phyloP scores from a whole-genome alignment of 176 grass and related monocot species.

The Lolium perenne region DNA sequence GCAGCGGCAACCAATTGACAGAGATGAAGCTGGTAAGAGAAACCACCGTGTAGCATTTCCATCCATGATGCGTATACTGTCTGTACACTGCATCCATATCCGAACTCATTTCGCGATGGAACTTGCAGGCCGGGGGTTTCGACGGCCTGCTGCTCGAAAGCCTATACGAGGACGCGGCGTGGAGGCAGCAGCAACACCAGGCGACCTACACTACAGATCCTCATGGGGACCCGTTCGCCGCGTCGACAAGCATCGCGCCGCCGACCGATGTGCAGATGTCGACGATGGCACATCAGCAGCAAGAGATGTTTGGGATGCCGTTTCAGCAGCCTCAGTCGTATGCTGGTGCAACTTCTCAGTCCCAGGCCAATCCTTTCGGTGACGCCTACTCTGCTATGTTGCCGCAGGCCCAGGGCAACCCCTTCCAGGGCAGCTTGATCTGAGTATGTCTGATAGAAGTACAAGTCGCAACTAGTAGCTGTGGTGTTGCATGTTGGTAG shows the following conservation, averaged over 20 bases:
- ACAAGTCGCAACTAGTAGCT: neutral
- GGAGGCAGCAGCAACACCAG: slow-evolving; percentile 51
- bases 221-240: slow-evolving; percentile 63
- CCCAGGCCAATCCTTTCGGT: slow-evolving; percentile 64
- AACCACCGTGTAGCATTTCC: neutral
- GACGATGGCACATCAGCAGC: slow-evolving; percentile 62
- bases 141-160: slow-evolving; percentile 76
- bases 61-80: neutral
- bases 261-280: slow-evolving; percentile 74
- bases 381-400: slow-evolving; percentile 46
- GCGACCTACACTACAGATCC: neutral
- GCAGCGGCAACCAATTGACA: slow-evolving; percentile 31
- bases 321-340: neutral
- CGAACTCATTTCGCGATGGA: neutral
- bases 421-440: slow-evolving; percentile 66
- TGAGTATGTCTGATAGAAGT: slow-evolving; percentile 36
- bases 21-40: slow-evolving; percentile 67
- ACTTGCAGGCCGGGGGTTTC: slow-evolving; percentile 75
- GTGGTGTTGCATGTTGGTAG: neutral
- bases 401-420: slow-evolving; percentile 30
- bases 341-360: neutral
- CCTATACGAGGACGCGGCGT: slow-evolving; percentile 63
- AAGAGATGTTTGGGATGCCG: slow-evolving; percentile 54
- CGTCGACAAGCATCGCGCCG: slow-evolving; percentile 52
- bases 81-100: neutral